These are phyloP conservation scores for Lactarius vividus DNA, from an alignment of 768 basidiomycete genomes.

Conservation along the genomic window DNA sequence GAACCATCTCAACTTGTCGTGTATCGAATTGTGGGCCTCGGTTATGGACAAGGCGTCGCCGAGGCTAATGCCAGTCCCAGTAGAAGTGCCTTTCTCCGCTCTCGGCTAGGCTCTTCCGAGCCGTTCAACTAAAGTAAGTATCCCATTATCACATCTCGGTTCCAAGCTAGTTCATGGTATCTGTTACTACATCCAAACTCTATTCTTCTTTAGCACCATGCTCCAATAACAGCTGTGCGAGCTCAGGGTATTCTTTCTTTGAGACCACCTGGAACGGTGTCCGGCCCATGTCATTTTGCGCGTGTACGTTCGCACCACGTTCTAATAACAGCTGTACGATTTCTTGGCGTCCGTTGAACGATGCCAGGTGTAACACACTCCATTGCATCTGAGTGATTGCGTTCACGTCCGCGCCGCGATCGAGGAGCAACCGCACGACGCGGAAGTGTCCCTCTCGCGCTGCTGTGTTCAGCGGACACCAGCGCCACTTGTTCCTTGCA, in stretches of 20 bases:
- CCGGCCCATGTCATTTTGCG: not conserved
- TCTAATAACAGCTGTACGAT: not conserved
- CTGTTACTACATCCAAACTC: not conserved
- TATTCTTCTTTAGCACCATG: not conserved
- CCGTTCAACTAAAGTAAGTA: not conserved
- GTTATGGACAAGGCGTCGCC: not conserved
- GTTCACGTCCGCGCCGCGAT: not conserved
- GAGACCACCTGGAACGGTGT: not conserved
- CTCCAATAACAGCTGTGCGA: not conserved
- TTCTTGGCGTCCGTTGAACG: not conserved
- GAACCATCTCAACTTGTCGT: conserved; percentile 18
- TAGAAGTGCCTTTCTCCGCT: not conserved
- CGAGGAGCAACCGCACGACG: not conserved
- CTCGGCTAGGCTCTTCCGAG: not conserved
- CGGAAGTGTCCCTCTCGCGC: not conserved
- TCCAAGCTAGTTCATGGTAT: not conserved
- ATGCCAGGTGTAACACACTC: not conserved
- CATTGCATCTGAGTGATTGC: not conserved
- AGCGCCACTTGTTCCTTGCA: not conserved
- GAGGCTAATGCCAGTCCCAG: not conserved
- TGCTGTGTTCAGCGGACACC: conserved; percentile 1
- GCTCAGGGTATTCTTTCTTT: too few relatives aligned
- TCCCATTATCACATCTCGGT: not conserved
- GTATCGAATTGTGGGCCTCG: not conserved
- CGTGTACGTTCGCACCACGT: not conserved